A percentile compares a stretch with the other conserved stretches of the same genome.
Evolutionary conservation across 1,284 basidiomycete species (phyloP).

Genomic region (Leccinum subfulvum): DNA sequence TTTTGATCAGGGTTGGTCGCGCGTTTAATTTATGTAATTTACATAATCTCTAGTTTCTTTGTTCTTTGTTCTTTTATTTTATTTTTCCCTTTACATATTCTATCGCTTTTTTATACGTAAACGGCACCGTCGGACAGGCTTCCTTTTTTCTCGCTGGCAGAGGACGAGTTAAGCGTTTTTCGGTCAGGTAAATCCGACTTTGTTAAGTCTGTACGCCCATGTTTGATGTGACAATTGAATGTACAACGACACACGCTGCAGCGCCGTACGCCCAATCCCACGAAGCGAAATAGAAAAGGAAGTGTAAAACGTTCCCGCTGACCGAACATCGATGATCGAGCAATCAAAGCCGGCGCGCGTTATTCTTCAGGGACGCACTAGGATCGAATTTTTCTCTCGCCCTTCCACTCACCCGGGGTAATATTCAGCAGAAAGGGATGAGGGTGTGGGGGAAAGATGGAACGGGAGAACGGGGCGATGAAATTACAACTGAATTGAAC

Average conservation of each 20-base stretch:
- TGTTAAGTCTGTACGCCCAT: background rate
- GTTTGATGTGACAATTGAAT: background rate
- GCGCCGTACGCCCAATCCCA: background rate
- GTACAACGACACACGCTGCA: background rate
- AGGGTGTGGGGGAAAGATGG: background rate
- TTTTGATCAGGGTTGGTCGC: background rate
- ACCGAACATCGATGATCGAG: background rate
- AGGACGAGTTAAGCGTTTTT: slow-evolving; percentile 1
- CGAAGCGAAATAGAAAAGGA: background rate
- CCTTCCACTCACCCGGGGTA: background rate
- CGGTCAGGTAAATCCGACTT: background rate
- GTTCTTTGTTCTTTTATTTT: background rate
- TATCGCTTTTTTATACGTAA: background rate
- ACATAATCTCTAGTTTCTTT: background rate
- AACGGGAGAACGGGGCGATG: background rate
- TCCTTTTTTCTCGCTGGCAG: slow-evolving; percentile 3
- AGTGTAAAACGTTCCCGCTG: background rate
- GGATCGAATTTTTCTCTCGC: background rate
- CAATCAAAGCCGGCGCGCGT: background rate
- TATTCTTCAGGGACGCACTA: background rate
- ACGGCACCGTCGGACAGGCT: background rate
- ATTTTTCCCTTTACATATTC: background rate
- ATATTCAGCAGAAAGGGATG: background rate
- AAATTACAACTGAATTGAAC: background rate
- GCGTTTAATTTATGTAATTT: background rate